These are phyloP conservation scores for Conringia planisiliqua DNA, from an alignment of 345 rosid genomes.

Conservation along the genomic window DNA sequence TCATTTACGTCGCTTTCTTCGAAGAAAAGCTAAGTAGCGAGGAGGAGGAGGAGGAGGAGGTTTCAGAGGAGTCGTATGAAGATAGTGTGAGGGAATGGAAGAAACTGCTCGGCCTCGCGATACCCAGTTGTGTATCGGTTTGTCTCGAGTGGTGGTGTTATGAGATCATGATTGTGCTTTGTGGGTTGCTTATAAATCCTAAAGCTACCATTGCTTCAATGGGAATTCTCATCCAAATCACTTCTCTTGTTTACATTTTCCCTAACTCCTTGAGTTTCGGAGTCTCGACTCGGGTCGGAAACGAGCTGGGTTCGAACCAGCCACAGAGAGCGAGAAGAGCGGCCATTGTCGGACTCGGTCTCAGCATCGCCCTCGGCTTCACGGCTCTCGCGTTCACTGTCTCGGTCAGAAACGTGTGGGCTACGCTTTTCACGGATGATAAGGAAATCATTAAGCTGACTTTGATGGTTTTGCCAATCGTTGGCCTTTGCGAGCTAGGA, in stretches of 20 bases:
- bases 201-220: slow-evolving; percentile 27
- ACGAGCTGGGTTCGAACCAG: slow-evolving; percentile 27
- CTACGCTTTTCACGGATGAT: slow-evolving; percentile 20
- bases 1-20: slow-evolving; percentile 54
- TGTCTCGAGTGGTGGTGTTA: slow-evolving; percentile 37
- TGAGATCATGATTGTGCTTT: slow-evolving; percentile 33
- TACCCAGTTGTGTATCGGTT: slow-evolving; percentile 29
- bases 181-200: slow-evolving; percentile 24
- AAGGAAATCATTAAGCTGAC: slow-evolving; percentile 6
- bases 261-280: slow-evolving; percentile 28
- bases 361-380: slow-evolving; percentile 27
- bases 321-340: slow-evolving; percentile 24
- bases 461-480: slow-evolving; percentile 18
- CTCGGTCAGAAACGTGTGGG: slow-evolving; percentile 27
- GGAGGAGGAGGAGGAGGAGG: slow-evolving; percentile 43
- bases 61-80: slow-evolving; percentile 22
- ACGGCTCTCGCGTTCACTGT: slow-evolving; percentile 16
- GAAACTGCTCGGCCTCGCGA: slow-evolving; percentile 2
- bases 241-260: slow-evolving; percentile 31
- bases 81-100: slow-evolving; percentile 24
- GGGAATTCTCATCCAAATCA: slow-evolving; percentile 32
- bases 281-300: slow-evolving; percentile 28
- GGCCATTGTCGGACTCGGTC: slow-evolving; percentile 28
- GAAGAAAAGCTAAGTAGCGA: slow-evolving; percentile 27
- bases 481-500: slow-evolving; percentile 34